Evolutionary conservation across 2,329 filamentous ascomycete species (phyloP).

Genomic region (Diaporthe helianthi): DNA sequence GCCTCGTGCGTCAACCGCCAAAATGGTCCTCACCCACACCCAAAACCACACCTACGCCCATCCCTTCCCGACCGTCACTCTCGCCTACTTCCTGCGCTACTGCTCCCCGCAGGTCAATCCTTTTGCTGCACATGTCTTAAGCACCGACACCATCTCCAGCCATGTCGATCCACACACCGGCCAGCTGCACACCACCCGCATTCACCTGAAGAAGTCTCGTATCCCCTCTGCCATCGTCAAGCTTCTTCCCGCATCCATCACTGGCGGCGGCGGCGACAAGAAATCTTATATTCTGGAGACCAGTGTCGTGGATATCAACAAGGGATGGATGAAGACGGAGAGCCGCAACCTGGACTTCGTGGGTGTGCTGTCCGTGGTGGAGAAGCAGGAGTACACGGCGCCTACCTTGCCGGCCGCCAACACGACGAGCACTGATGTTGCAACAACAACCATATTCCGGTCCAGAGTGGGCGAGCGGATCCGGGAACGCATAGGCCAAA

Average conservation of each 20-base stretch:
- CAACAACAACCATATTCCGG: conserved; percentile 76
- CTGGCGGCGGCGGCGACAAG: conserved; percentile 71
- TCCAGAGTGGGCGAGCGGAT: conserved; percentile 75
- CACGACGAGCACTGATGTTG: conserved; percentile 66
- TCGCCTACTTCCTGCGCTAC: conserved; percentile 90
- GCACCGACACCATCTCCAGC: conserved; percentile 81
- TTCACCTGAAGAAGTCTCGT: conserved; percentile 83
- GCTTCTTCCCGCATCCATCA: conserved; percentile 73
- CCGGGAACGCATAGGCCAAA: conserved; percentile 59
- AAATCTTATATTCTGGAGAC: conserved; percentile 83
- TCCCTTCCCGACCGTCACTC: conserved; percentile 83
- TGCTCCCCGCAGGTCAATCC: conserved; percentile 75
- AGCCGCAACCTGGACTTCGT: conserved; percentile 84
- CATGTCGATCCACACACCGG: conserved; percentile 76
- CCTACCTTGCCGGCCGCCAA: conserved; percentile 41
- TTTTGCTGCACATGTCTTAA: conserved; percentile 81
- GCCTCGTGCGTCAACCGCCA: conserved; percentile 40
- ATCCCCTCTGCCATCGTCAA: conserved; percentile 78
- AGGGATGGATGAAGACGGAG: conserved; percentile 85
- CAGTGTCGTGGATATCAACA: conserved; percentile 77
- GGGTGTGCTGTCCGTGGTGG: conserved; percentile 78
- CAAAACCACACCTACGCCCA: conserved; percentile 79
- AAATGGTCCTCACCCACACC: conserved; percentile 69
- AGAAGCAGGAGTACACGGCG: conserved; percentile 72
- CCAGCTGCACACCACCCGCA: conserved; percentile 77